Conservation (phyloP, 345 rosid genomes). For the Salix exigua region DNA sequence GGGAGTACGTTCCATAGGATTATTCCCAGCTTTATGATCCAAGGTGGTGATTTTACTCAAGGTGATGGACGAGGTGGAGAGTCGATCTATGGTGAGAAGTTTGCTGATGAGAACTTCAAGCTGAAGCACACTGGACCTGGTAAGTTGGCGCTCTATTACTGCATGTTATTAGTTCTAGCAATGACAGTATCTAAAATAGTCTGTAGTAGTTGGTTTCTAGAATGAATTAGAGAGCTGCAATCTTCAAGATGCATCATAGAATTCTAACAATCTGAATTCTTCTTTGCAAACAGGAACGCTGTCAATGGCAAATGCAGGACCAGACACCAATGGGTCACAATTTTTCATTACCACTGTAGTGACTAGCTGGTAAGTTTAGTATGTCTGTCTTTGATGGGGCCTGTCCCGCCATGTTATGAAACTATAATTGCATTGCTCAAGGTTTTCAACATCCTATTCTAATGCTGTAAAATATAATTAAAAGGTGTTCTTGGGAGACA, state of each 20-base stretch:
- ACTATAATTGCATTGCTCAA: background rate
- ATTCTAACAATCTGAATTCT: background rate
- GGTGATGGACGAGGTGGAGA: slow-evolving; percentile 95
- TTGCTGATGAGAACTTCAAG: slow-evolving; percentile 89
- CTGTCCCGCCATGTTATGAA: background rate
- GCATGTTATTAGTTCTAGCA: too few species aligned
- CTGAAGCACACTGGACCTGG: slow-evolving; percentile 93
- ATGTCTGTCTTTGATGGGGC: background rate
- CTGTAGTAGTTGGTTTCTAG: too few species aligned
- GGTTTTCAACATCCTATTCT: background rate
- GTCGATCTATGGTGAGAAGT: slow-evolving; percentile 88
- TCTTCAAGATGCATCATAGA: background rate
- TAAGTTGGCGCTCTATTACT: slow-evolving; percentile 10
- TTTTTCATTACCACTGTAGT: slow-evolving; percentile 82
- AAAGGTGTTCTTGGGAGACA: background rate
- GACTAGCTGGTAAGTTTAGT: slow-evolving; percentile 64
- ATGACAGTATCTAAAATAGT: too few species aligned
- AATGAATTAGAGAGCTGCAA: background rate
- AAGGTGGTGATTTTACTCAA: slow-evolving; percentile 89
- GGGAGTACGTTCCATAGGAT: slow-evolving; percentile 83
- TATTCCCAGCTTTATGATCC: slow-evolving; percentile 91
- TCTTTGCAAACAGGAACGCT: slow-evolving; percentile 42
- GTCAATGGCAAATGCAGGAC: slow-evolving; percentile 96
- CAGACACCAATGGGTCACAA: slow-evolving; percentile 90
- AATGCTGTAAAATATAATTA: background rate